Base-by-base conservation (phyloP, 176 grass and related monocot genomes). In the Eragrostis nindensis region DNA sequence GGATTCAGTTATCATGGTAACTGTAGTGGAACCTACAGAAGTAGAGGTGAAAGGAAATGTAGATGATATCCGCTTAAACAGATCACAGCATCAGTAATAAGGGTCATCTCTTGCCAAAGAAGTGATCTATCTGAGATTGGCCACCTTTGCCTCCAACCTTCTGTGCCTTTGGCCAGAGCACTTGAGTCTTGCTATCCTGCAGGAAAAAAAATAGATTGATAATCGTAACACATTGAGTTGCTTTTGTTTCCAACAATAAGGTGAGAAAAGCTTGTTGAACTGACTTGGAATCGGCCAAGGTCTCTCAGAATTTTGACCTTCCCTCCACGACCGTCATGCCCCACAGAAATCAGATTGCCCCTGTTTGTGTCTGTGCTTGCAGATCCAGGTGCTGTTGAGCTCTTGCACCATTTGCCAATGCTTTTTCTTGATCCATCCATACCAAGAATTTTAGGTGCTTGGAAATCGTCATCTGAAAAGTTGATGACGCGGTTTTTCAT, bases 231-330 rank as follows among this genome's bases (percentile, higher is more conserved):
- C 8, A 32, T 60, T 43, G 19, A 75, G 29, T 41, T 65, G 14
- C 0, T 67, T 67, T 57, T 86, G 21, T 47, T 55, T 76, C 30
- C 60, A 5, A 43, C 22, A 73, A 75, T n/a, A 73, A 79, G 57
- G 66, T 17, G 46, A 43, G 52, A 45, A 54, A 27, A 32, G 18
- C 43, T 47, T 68, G 22, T 29, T 66, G 25, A 70, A 86, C 83
- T 79, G 7, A 92, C 95, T 50, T 89, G 69, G 25, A 87, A 86
- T 85, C 67, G 26, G 64, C 84, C 76, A 63, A 68, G 80, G 55
- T 70, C 63, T 89, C 88, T 86, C n/a, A 98, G 84, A 43, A 98
- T 71, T 91, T 98, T 98, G 78, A 95, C 88, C 53, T 83, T 95
- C 8, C 92, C 92, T 42, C 95, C 95, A 29, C 95, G 91, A 2